These are phyloP conservation scores for Miscanthus sacchariflorus DNA, from an alignment of 202 grass and related monocot species.

Conservation along the genomic window DNA sequence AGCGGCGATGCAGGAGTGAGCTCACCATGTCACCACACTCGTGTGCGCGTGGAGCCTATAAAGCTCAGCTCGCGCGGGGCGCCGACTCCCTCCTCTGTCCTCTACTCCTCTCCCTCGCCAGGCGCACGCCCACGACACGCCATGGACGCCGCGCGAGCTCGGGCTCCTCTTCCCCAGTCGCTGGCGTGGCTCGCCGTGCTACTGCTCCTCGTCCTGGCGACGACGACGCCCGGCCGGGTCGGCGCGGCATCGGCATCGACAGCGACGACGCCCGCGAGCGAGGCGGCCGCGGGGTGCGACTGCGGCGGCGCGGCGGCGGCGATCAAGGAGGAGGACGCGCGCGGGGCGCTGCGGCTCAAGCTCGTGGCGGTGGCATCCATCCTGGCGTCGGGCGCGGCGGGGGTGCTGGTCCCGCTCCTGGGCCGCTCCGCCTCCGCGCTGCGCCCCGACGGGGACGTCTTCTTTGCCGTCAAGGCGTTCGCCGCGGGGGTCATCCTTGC, in stretches of 20 bases:
- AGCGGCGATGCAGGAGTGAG: slow-evolving; percentile 11
- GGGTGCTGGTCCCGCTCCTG: slow-evolving; percentile 73
- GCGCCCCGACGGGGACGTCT: slow-evolving; percentile 69
- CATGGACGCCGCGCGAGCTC: slow-evolving; percentile 49
- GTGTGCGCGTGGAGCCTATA: background rate
- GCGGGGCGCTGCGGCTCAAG: slow-evolving; percentile 62
- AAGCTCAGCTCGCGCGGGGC: slow-evolving; percentile 29
- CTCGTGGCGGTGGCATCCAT: slow-evolving; percentile 71
- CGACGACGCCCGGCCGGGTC: background rate
- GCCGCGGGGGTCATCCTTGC: slow-evolving; percentile 87
- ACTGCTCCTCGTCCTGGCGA: background rate
- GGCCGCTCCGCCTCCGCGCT: slow-evolving; percentile 63
- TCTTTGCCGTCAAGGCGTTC: slow-evolving; percentile 91
- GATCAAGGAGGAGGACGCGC: slow-evolving; percentile 40
- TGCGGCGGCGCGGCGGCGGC: slow-evolving; percentile 30
- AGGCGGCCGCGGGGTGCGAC: slow-evolving; percentile 34
- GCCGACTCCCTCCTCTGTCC: slow-evolving; percentile 23
- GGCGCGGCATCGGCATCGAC: background rate
- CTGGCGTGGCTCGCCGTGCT: background rate
- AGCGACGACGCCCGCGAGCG: background rate
- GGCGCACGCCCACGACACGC: background rate
- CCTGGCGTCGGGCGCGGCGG: slow-evolving; percentile 65
- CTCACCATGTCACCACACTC: slow-evolving; percentile 45
- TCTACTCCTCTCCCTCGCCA: background rate
- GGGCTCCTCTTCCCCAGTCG: background rate